Percentiles rank a stretch among this genome's conserved stretches.
Conservation (phyloP, 768 basidiomycete species). For the Boletus speciosus region DNA sequence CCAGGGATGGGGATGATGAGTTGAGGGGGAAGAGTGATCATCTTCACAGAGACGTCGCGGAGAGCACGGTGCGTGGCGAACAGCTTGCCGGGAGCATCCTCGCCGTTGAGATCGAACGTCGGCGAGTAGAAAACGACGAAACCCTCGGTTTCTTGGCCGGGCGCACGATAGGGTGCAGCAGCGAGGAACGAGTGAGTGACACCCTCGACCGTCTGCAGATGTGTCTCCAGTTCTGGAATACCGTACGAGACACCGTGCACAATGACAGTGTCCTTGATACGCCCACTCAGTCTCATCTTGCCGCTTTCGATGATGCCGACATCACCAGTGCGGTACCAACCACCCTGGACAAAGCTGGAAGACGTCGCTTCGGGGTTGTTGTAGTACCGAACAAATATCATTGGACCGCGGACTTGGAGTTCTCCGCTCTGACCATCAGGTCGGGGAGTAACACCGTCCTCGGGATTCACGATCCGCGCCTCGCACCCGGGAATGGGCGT, state of each 20-base stretch:
- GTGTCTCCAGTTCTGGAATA: conserved; percentile 29
- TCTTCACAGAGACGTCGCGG: conserved; percentile 27
- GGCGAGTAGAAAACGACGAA: conserved; percentile 38
- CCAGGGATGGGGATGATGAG: conserved; percentile 15
- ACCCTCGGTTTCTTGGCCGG: conserved; percentile 38
- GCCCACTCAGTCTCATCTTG: conserved; percentile 22
- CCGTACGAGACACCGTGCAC: conserved; percentile 1
- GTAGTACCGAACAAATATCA: neutral
- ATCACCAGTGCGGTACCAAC: conserved; percentile 63
- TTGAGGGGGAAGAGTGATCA: conserved; percentile 16
- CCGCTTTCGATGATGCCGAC: conserved; percentile 37
- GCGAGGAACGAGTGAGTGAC: conserved; percentile 32
- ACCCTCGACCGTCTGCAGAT: conserved; percentile 37
- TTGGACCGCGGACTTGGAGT: conserved; percentile 1
- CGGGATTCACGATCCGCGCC: conserved; percentile 36
- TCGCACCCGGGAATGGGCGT: conserved; percentile 29
- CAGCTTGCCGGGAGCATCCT: conserved; percentile 24
- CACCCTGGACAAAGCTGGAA: conserved; percentile 42
- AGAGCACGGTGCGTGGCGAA: conserved; percentile 30
- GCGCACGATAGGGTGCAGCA: conserved; percentile 36
- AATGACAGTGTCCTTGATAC: conserved; percentile 1
- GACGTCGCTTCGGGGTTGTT: neutral
- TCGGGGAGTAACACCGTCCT: conserved; percentile 26
- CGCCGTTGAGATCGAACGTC: conserved; percentile 19
- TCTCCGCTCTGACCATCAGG: conserved; percentile 4